Percentiles rank a stretch among this genome's conserved stretches.
Conservation (phyloP, 257 asterid species). For the Solanum chilense region DNA sequence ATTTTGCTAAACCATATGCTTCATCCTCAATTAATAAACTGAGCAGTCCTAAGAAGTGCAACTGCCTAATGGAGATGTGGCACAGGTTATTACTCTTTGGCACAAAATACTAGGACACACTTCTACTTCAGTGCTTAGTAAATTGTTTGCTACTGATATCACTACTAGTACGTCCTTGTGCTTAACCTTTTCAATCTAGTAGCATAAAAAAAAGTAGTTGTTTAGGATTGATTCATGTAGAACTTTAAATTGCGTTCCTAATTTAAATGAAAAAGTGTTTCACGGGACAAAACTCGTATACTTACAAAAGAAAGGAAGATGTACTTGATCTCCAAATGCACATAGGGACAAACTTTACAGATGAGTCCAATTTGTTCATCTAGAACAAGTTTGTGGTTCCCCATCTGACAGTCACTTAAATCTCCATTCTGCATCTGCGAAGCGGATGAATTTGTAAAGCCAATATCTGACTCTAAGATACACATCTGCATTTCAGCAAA, state of each 20-base stretch:
- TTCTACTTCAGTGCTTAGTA: no score
- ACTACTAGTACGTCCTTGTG: no score
- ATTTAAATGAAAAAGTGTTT: not conserved
- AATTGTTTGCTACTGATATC: no score
- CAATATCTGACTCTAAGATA: constrained; percentile 15
- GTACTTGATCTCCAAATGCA: constrained; percentile 40
- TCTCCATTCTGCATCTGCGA: not conserved
- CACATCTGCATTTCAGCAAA: constrained; percentile 38
- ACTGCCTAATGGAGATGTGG: no score
- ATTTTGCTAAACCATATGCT: no score
- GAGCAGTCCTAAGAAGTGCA: no score
- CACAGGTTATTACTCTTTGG: no score
- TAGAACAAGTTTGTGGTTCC: constrained; percentile 30
- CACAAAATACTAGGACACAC: no score
- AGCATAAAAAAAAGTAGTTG: no score
- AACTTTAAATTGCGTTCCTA: not conserved
- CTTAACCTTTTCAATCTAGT: no score
- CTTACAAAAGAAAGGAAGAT: constrained; percentile 60
- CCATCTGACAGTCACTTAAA: constrained; percentile 25
- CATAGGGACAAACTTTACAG: constrained; percentile 33
- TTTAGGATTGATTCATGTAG: no score
- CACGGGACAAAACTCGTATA: not conserved
- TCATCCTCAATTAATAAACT: no score
- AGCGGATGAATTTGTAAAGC: not conserved
- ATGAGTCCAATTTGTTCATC: constrained; percentile 57